phyloP scores from a whole-genome alignment of 2,329 filamentous ascomycete species.

The Drechslerella dactyloides region DNA sequence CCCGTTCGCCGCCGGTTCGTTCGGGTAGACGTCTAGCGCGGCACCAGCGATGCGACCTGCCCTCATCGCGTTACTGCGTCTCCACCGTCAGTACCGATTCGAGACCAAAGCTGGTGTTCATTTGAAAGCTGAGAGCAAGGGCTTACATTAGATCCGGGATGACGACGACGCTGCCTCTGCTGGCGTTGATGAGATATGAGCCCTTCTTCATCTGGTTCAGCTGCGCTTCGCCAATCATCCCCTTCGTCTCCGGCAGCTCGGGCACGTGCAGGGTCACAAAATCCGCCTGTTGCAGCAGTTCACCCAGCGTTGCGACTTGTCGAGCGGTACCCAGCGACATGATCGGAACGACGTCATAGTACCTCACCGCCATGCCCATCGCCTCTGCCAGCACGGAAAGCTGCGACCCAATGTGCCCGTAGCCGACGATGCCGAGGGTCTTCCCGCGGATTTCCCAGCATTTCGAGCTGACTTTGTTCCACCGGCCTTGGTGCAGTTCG shows the following conservation, averaged over 20 bases:
- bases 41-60: conserved; percentile 87
- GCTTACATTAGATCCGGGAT: conserved; percentile 79
- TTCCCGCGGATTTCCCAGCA: conserved; percentile 99
- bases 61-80: conserved; percentile 72
- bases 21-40: conserved; percentile 94
- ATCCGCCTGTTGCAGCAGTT: conserved; percentile 78
- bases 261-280: conserved; percentile 96
- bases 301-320: conserved; percentile 79
- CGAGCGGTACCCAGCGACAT: conserved; percentile 90
- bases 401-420: conserved; percentile 96
- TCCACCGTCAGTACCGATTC: conserved; percentile 11
- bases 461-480: conserved; percentile 96
- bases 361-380: conserved; percentile 98
- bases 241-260: conserved; percentile 87
- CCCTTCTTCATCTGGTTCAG: conserved; percentile 90
- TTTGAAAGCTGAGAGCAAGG: background rate
- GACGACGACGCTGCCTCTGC: conserved; percentile 89
- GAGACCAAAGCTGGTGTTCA: background rate
- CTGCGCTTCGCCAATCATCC: conserved; percentile 82
- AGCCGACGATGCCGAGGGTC: conserved; percentile 95
- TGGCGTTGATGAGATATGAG: conserved; percentile 94
- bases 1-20: conserved; percentile 91
- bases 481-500: conserved; percentile 91
- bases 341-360: conserved; percentile 91
- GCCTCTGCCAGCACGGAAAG: conserved; percentile 92